phyloP scores from a whole-genome alignment of 768 basidiomycete species.

The Leccinum uliginosum region DNA sequence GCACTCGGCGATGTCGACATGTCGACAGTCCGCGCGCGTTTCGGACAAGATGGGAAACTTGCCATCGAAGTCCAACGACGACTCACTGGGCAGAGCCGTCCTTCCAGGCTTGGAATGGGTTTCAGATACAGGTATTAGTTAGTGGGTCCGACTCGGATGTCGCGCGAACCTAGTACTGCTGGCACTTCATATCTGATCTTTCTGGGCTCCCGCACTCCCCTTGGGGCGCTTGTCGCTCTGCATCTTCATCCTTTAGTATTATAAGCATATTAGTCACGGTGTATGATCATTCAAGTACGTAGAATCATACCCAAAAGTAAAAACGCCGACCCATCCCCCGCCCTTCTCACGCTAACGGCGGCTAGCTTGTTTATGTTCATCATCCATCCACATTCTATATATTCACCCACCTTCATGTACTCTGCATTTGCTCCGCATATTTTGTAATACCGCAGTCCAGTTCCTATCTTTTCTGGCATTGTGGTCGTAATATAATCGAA shows the following conservation, averaged over 20 bases:
- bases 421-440: constrained; percentile 6
- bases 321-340: not conserved
- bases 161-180: not conserved
- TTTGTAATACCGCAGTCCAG: constrained; percentile 2
- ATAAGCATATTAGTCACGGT: constrained; percentile 17
- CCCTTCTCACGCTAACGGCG: constrained; percentile 3
- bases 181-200: constrained; percentile 2
- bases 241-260: constrained; percentile 9
- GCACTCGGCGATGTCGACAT: constrained; percentile 53
- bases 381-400: constrained; percentile 7
- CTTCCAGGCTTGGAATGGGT: constrained; percentile 24
- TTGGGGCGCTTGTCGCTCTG: constrained; percentile 5
- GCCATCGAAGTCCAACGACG: constrained; percentile 41
- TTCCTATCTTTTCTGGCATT: not conserved
- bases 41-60: constrained; percentile 44
- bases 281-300: constrained; percentile 21
- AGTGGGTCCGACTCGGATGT: not conserved
- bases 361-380: not conserved
- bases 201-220: not conserved
- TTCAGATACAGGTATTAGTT: constrained; percentile 25
- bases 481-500: constrained; percentile 3
- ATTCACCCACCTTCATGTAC: constrained; percentile 4
- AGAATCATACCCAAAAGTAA: constrained; percentile 14
- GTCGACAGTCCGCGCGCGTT: constrained; percentile 46
- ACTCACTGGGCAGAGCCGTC: constrained; percentile 23